Percentiles rank a stretch among this genome's conserved stretches.
phyloP scores from a whole-genome alignment of 2,329 filamentous ascomycete genomes.

The Chrysoporthe puriensis region DNA sequence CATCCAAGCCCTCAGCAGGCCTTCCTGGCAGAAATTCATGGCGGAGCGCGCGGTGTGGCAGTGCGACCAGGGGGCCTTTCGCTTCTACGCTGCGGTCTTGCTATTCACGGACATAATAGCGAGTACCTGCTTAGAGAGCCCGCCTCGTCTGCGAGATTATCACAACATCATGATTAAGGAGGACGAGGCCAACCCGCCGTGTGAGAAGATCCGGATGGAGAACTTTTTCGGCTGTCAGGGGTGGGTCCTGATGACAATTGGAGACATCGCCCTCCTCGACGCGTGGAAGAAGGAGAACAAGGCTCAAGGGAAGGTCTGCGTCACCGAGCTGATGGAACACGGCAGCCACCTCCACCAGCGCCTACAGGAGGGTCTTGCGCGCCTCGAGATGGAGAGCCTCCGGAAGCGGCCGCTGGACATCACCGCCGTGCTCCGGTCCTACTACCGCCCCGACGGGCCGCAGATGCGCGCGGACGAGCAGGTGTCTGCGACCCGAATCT shows the following conservation, averaged over 20 bases:
- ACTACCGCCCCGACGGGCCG: conserved; percentile 20
- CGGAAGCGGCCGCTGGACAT: conserved; percentile 29
- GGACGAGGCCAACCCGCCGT: conserved; percentile 37
- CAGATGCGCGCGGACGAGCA: conserved; percentile 28
- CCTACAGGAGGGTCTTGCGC: conserved; percentile 26
- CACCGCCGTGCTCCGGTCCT: conserved; percentile 23
- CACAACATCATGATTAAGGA: conserved; percentile 45
- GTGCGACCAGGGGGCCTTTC: conserved; percentile 50
- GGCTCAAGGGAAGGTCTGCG: conserved; percentile 45
- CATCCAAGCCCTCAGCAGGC: conserved; percentile 35
- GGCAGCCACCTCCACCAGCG: conserved; percentile 29
- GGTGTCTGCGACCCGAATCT: conserved; percentile 34
- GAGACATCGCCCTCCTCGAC: conserved; percentile 54
- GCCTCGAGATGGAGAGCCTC: conserved; percentile 30
- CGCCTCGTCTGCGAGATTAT: conserved; percentile 48
- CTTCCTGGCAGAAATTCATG: conserved; percentile 37
- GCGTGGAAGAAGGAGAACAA: conserved; percentile 54
- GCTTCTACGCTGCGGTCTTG: conserved; percentile 52
- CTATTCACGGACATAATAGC: conserved; percentile 55
- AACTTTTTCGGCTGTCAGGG: conserved; percentile 57
- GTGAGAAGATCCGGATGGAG: conserved; percentile 45
- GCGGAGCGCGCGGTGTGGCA: conserved; percentile 44
- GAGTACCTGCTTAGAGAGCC: conserved; percentile 48
- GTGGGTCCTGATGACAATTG: conserved; percentile 55
- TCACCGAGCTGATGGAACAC: conserved; percentile 30